Base-by-base conservation (phyloP, 495 filamentous ascomycete species). In the Delitschia confertaspora region DNA sequence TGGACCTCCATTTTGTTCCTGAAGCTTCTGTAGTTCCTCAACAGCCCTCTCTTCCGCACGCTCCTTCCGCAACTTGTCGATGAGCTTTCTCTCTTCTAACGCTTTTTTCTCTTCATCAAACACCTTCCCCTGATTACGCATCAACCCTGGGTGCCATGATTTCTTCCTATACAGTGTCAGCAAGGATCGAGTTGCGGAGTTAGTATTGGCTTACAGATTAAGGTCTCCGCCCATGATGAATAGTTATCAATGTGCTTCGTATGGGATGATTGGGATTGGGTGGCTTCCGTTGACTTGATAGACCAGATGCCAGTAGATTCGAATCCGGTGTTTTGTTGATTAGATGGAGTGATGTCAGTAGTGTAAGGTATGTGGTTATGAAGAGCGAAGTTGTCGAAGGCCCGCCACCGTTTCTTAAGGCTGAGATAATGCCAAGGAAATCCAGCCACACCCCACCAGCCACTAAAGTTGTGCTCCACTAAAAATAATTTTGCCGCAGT, bases 41-140 rank as follows among this genome's bases (percentile, higher is more conserved):
- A 94, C 84, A 43, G 80, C 75, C 7, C 93, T 81, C 66, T 99
- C 91, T 66, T 99, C 88, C 55, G 87, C 82, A 33, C 93, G 78
- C 64, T 99, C 91, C 47, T 93, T 89, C 34, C 80, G 78, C 43
- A 85, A 73, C 61, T 87, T 81, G 10, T 89, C 84, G 55, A 86
- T 86, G 27, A 79, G 76, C 65, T 95, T 95, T 61, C 91, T 81
- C 67, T 96, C 93, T 34, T 93, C 85, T 0, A 99, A 76, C n/a
- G 91, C 91, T 51, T 84, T 82, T 59, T 91, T 79, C 58, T 99
- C 88, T 58, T 86, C 80, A 18, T 81, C 72, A 79, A 83, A 93
- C 45, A 93, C 87, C 51, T 75, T 72, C 62, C 67, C 71, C 68
- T 93, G 87, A 63, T 94, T 94, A 19, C 36, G 37, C 4, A 20